Evolutionary conservation across 768 basidiomycete species (phyloP).

Genomic region (Hebeloma cylindrosporum): DNA sequence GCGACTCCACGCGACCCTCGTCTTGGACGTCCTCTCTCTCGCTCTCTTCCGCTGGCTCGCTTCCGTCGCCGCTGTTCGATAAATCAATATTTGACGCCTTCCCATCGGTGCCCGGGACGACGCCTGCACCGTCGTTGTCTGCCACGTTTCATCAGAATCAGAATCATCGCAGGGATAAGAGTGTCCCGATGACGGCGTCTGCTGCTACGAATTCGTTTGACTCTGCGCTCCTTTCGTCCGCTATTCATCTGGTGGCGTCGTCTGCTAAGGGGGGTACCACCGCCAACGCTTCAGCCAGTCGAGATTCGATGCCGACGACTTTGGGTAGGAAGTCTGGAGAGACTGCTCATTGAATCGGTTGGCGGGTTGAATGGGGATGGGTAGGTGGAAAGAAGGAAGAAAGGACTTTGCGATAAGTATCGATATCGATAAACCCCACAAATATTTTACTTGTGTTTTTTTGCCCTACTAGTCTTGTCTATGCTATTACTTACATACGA

Average conservation of each 20-base stretch:
- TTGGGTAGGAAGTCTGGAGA: conserved; percentile 17
- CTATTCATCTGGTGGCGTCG: conserved; percentile 42
- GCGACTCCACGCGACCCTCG: conserved; percentile 29
- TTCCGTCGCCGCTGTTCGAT: conserved; percentile 52
- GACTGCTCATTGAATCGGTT: conserved; percentile 11
- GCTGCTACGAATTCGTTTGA: conserved; percentile 32
- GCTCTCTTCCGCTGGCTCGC: conserved; percentile 38
- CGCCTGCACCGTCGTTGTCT: conserved; percentile 30
- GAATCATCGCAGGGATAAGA: conserved; percentile 8
- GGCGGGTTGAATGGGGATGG: neutral
- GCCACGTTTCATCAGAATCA: conserved; percentile 4
- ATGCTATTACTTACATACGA: too few species aligned
- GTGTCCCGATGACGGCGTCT: conserved; percentile 10
- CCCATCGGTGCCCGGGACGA: conserved; percentile 62
- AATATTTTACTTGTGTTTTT: too few species aligned
- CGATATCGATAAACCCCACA: too few species aligned
- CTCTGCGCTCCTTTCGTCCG: conserved; percentile 46
- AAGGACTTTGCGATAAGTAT: too few species aligned
- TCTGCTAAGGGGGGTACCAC: conserved; percentile 13
- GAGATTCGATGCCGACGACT: conserved; percentile 6
- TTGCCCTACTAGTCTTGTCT: too few species aligned
- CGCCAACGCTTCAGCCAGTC: conserved; percentile 7
- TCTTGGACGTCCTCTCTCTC: conserved; percentile 60
- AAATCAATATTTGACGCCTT: conserved; percentile 68
- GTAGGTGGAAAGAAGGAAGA: too few species aligned